Evolutionary conservation across 352 stramenopile genomes (phyloP), one percentile per base, ranked within the genome.

Genomic region (Pythium sukuiense): DNA sequence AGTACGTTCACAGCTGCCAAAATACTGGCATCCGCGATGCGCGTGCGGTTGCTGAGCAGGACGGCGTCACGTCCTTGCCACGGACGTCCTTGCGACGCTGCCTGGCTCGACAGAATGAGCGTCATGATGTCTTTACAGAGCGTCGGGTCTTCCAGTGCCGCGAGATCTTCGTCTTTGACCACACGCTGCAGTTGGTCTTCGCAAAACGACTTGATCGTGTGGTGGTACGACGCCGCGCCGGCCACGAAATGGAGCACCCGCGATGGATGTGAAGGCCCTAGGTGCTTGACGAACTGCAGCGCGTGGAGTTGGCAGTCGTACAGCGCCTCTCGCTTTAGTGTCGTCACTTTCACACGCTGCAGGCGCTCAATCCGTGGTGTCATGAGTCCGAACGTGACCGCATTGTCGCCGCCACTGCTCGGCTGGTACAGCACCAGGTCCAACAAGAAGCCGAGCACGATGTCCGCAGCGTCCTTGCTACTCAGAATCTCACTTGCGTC

Each of bases 381-480:
- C 69, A 80, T 76, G 35, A 91, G 71, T 1, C 81, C 83, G 64
- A 78, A 88, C 12, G 68, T 39, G 0, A 65, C 54, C 0, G 52
- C 37, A 12, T 68, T 62, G 1, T 35, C 33, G 27, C 14, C 29
- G 13, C 48, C 30, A 26, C 14, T 39, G 13, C 48, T 26, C 1
- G 49, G 43, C 32, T 87, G 80, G 66, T 81, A 85, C 14, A 92
- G 64, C 11, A 91, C 61, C 12, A 94, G 60, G 61, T 94, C 85
- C 29, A 94, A 63, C 11, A 91, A 55, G 54, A 92, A 92, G 54
- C 92, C 85, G 45, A 94, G 55, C 45, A 91, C 54, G 3, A 84
- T 70, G 18, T 85, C 70, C 9, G 8, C 41, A 0, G 55, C 35
- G 7, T 46, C 11, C 6, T 45, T 16, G 1, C 45, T 45, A 2